Conservation (phyloP, 495 filamentous ascomycete species). For the Apodospora peruviana region DNA sequence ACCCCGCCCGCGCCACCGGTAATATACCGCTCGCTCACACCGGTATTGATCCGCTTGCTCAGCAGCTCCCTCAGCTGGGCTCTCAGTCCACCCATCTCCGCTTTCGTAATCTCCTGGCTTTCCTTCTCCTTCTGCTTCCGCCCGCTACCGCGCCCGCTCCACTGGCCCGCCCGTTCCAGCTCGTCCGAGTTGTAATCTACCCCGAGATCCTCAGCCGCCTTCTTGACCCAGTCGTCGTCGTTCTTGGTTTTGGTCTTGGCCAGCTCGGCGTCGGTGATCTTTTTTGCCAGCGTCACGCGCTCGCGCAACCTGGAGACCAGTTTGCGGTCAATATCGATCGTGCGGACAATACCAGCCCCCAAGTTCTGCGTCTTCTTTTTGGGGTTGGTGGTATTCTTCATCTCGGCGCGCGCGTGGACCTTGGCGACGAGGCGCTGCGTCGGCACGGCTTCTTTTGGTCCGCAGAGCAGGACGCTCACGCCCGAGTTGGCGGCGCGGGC, state of each 20-base stretch:
- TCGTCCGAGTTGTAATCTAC: conserved; percentile 91
- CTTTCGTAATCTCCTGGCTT: conserved; percentile 60
- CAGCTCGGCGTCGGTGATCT: conserved; percentile 71
- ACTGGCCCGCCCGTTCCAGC: conserved; percentile 55
- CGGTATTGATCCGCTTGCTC: conserved; percentile 74
- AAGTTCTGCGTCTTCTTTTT: conserved; percentile 38
- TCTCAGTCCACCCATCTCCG: conserved; percentile 57
- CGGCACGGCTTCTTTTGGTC: conserved; percentile 82
- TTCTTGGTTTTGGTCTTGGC: conserved; percentile 81
- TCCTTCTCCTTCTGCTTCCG: conserved; percentile 71
- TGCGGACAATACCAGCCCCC: conserved; percentile 31
- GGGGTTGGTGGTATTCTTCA: conserved; percentile 42
- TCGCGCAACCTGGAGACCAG: conserved; percentile 69
- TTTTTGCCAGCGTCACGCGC: conserved; percentile 70
- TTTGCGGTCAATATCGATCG: conserved; percentile 76
- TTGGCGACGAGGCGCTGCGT: conserved; percentile 81
- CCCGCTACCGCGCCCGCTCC: conserved; percentile 61
- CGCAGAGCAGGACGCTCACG: conserved; percentile 78
- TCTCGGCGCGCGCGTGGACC: conserved; percentile 56
- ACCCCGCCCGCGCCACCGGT: conserved; percentile 47
- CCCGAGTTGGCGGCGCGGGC: conserved; percentile 75
- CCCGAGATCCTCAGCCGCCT: conserved; percentile 86
- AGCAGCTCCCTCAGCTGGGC: conserved; percentile 62
- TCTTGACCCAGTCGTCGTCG: conserved; percentile 78
- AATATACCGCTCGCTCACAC: conserved; percentile 87